A percentile compares a stretch with the other conserved stretches of the same genome.
These are phyloP conservation scores for Rhodotorula sp. DNA, from an alignment of 1,284 basidiomycete genomes.

Conservation along the genomic window DNA sequence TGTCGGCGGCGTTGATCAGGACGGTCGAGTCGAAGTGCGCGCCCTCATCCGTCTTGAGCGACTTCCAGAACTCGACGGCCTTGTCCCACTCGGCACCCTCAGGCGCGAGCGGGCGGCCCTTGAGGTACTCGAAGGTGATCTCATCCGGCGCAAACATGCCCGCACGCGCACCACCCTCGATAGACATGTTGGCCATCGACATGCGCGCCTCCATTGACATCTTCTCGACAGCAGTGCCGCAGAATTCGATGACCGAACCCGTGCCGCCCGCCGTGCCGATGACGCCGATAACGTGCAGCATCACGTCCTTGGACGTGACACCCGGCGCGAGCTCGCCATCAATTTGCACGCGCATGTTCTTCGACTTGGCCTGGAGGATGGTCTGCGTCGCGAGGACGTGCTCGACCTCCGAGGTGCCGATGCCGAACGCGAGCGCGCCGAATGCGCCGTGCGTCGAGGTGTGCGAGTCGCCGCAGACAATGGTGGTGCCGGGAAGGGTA, in stretches of 20 bases:
- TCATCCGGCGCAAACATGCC: constrained; percentile 96
- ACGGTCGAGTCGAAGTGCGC: constrained; percentile 89
- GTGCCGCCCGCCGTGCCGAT: constrained; percentile 95
- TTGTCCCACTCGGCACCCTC: constrained; percentile 88
- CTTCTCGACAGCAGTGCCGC: constrained; percentile 84
- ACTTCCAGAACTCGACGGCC: constrained; percentile 85
- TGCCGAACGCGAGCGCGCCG: constrained; percentile 92
- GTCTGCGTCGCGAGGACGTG: constrained; percentile 96
- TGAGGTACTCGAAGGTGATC: constrained; percentile 83
- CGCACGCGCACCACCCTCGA: constrained; percentile 84
- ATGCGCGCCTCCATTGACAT: constrained; percentile 94
- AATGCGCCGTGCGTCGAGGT: constrained; percentile 89
- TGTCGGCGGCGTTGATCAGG: constrained; percentile 81
- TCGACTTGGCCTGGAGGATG: constrained; percentile 84
- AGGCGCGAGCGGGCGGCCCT: constrained; percentile 75
- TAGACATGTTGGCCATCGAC: constrained; percentile 98
- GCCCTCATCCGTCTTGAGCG: constrained; percentile 79
- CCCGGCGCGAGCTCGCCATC: constrained; percentile 83
- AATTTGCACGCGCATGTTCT: constrained; percentile 94
- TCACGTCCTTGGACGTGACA: constrained; percentile 91
- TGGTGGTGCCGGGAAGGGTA: constrained; percentile 88
- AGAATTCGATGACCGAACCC: constrained; percentile 89
- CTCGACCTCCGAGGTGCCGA: constrained; percentile 95
- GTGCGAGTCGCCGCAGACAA: constrained; percentile 95
- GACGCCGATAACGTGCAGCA: constrained; percentile 88